Evolutionary conservation across 2,329 filamentous ascomycete species (phyloP).

Genomic region (Blastomyces emzantsi): DNA sequence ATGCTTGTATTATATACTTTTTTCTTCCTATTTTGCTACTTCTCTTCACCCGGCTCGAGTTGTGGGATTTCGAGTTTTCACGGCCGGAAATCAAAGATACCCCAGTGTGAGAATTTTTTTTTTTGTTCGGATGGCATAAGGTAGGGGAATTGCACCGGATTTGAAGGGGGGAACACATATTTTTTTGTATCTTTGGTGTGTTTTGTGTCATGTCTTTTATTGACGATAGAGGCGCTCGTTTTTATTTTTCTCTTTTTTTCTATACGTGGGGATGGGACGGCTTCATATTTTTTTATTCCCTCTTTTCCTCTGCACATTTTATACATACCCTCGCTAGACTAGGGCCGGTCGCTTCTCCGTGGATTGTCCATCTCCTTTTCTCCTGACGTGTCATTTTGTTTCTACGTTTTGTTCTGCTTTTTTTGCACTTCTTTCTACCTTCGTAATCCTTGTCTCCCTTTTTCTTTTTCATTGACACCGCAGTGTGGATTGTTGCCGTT

Average conservation of each 20-base stretch:
- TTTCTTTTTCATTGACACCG: constrained; percentile 8
- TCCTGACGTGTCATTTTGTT: neutral
- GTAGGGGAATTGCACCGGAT: neutral
- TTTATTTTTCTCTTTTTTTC: constrained; percentile 7
- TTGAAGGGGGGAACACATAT: constrained; percentile 10
- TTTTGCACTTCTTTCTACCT: neutral
- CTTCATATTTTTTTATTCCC: constrained; percentile 1
- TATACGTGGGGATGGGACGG: constrained; percentile 1
- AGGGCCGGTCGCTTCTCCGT: constrained; percentile 11
- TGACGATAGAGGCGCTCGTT: constrained; percentile 14
- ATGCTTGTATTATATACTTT: constrained; percentile 5
- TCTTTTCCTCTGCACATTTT: neutral
- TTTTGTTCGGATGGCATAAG: constrained; percentile 5
- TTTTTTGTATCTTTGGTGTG: constrained; percentile 10
- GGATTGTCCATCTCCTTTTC: constrained; percentile 3
- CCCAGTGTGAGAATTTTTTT: constrained; percentile 1
- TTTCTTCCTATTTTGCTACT: neutral
- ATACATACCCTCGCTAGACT: constrained; percentile 16
- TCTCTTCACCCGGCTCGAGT: neutral
- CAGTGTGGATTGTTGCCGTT: constrained; percentile 11
- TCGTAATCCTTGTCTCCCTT: neutral
- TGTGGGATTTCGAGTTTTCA: constrained; percentile 3
- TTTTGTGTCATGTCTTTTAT: constrained; percentile 6
- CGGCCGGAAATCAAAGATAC: constrained; percentile 5
- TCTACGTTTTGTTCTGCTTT: neutral